Evolutionary conservation across 441 rosid genomes (phyloP).

Genomic region (Dalechampia spathulata): DNA sequence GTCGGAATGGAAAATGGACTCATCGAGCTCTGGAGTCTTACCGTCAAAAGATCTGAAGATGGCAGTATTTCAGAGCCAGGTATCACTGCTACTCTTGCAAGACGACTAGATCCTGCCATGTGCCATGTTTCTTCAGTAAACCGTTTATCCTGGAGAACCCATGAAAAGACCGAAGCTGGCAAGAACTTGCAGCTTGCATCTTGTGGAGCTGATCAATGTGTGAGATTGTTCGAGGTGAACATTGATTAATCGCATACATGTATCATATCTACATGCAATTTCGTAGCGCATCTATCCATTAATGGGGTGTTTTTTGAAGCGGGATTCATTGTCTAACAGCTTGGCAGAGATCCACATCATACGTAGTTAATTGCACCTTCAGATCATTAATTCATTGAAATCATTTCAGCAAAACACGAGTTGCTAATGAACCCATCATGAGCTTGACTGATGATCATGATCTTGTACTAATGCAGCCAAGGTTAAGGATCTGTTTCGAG

Average conservation of each 20-base stretch:
- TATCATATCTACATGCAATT: slow-evolving; percentile 4
- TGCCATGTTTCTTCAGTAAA: slow-evolving; percentile 85
- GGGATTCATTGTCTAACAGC: not conserved
- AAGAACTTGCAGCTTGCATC: slow-evolving; percentile 54
- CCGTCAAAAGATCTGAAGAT: slow-evolving; percentile 22
- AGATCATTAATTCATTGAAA: not conserved
- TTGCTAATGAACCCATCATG: too few relatives aligned
- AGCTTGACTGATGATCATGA: too few relatives aligned
- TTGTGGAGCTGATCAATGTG: slow-evolving; percentile 84
- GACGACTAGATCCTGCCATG: slow-evolving; percentile 44
- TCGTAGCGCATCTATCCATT: not conserved
- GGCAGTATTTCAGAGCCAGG: slow-evolving; percentile 19
- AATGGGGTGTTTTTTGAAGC: not conserved
- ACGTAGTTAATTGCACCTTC: too few relatives aligned
- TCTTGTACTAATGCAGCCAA: not conserved
- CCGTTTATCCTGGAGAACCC: slow-evolving; percentile 61
- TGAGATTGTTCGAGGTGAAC: slow-evolving; percentile 60
- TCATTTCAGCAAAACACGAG: not conserved
- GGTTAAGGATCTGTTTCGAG: too few relatives aligned
- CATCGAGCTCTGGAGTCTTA: slow-evolving; percentile 59
- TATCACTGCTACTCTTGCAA: slow-evolving; percentile 27
- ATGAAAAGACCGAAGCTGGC: slow-evolving; percentile 25
- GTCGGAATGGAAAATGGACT: slow-evolving; percentile 87
- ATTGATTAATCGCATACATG: slow-evolving; percentile 11
- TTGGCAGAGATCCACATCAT: not conserved